Base-by-base conservation (phyloP, 2,329 filamentous ascomycete species). In the Xylaria sp. region DNA sequence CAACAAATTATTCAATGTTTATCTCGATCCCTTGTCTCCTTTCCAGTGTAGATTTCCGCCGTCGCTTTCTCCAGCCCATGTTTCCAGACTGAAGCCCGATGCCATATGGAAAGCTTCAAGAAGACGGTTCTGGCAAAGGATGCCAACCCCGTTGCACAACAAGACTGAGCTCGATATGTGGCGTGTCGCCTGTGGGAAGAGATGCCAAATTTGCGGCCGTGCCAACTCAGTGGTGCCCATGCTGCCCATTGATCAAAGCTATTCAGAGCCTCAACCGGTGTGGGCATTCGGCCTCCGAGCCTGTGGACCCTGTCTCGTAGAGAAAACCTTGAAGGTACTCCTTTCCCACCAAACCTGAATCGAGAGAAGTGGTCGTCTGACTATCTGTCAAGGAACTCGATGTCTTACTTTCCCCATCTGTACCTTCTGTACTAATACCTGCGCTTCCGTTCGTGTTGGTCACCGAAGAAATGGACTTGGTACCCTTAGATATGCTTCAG, bases 131-230 rank as follows among this genome's bases (percentile, higher is more conserved):
- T 83, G 83, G 74, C 84, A 84, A 21, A 80, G 81, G 61, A 84
- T 92, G 76, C 90, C 90, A 43, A 78, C 79, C 51, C 90, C 90
- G 22, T 76, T 93, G 45, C 74, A 76, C 48, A 80, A 78, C 53
- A 82, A 81, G 67, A 82, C 83, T 39, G 90, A 94, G 71, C 75
- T 90, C 60, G 82, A 87, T 39, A 92, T 92, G 89, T 91, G 90
- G 83, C 83, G 82, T 65, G 75, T 94, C 46, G 78, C 85, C 34
- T 86, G 84, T 69, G 81, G 83, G 44, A 75, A 67, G 24, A 72
- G 68, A 50, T 95, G 91, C 70, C 86, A 92, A 66, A 84, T 86
- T 61, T 94, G 91, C 71, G 75, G 73, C 49, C 82, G 76, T 57
- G 63, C 60, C 45, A 69, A 65, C 57, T 48, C 53, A 57, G 56